A percentile compares a stretch with the other conserved stretches of the same genome.
Evolutionary conservation across 2,329 filamentous ascomycete species (phyloP).

Genomic region (Colletotrichum orchidophilum): DNA sequence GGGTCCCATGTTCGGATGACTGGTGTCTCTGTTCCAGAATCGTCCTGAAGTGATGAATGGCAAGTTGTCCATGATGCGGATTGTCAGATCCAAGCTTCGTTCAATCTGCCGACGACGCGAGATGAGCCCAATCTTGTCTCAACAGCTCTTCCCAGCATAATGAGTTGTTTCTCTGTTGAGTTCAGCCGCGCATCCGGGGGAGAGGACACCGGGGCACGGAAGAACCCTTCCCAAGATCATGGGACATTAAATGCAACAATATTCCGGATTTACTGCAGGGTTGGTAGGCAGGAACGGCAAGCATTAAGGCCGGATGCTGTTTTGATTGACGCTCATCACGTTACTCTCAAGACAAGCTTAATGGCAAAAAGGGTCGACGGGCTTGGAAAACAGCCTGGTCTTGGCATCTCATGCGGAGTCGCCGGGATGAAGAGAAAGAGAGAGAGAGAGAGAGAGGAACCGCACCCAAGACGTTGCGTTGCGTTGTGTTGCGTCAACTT

Average conservation of each 20-base stretch:
- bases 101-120: slow-evolving; percentile 17
- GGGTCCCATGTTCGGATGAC: slow-evolving; percentile 34
- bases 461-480: not conserved
- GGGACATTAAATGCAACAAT: slow-evolving; percentile 29
- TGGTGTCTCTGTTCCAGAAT: slow-evolving; percentile 34
- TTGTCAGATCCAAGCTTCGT: slow-evolving; percentile 23
- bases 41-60: slow-evolving; percentile 13
- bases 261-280: slow-evolving; percentile 37
- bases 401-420: slow-evolving; percentile 17
- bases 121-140: slow-evolving; percentile 31
- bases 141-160: slow-evolving; percentile 7
- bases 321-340: slow-evolving; percentile 25
- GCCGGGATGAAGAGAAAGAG: slow-evolving; percentile 11
- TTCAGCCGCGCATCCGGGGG: slow-evolving; percentile 5
- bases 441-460: slow-evolving; percentile 2
- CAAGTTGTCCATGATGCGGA: slow-evolving; percentile 18
- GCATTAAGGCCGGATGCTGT: slow-evolving; percentile 13
- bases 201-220: not conserved
- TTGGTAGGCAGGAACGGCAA: not conserved
- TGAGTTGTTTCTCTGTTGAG: slow-evolving; percentile 8
- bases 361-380: not conserved
- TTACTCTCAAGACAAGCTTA: slow-evolving; percentile 19
- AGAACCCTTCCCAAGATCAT: slow-evolving; percentile 10
- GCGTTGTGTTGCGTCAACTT: not conserved
- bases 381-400: not conserved